phyloP scores from a whole-genome alignment of 2,329 filamentous ascomycete genomes.

The Diaporthe ampelina region DNA sequence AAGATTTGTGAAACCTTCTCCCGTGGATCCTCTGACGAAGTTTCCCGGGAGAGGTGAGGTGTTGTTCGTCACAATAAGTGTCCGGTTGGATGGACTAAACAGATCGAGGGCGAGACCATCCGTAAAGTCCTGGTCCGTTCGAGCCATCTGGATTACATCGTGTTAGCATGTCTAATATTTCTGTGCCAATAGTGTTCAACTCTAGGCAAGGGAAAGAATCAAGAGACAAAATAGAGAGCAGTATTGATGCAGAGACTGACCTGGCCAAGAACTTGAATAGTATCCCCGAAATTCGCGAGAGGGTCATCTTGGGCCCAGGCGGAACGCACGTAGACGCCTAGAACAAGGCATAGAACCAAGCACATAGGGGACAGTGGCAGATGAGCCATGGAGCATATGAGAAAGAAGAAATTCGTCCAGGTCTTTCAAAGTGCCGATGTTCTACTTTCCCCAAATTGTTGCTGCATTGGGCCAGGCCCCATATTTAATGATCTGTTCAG shows the following conservation, averaged over 20 bases:
- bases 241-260: not conserved
- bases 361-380: too few species aligned
- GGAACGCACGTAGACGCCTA: not conserved
- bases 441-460: not conserved
- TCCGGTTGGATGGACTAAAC: slow-evolving; percentile 11
- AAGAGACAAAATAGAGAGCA: not conserved
- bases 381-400: not conserved
- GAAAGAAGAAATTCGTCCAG: too few species aligned
- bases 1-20: slow-evolving; percentile 10
- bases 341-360: not conserved
- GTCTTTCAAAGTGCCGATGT: too few species aligned
- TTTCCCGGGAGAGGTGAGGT: slow-evolving; percentile 14
- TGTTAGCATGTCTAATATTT: not conserved
- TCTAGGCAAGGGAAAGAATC: too few species aligned
- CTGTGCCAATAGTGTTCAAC: too few species aligned
- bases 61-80: slow-evolving; percentile 7
- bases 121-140: slow-evolving; percentile 18
- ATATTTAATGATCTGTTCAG: not conserved
- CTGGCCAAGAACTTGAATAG: slow-evolving; percentile 20
- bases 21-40: slow-evolving; percentile 9
- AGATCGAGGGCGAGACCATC: slow-evolving; percentile 15
- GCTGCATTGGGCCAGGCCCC: not conserved
- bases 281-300: slow-evolving; percentile 3
- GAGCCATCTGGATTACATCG: not conserved
- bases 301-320: slow-evolving; percentile 6